Evolutionary conservation across 371 early-diverging fungal genomes (phyloP), one percentile per base, ranked within the genome.

Genomic region (Mortierella sp.): DNA sequence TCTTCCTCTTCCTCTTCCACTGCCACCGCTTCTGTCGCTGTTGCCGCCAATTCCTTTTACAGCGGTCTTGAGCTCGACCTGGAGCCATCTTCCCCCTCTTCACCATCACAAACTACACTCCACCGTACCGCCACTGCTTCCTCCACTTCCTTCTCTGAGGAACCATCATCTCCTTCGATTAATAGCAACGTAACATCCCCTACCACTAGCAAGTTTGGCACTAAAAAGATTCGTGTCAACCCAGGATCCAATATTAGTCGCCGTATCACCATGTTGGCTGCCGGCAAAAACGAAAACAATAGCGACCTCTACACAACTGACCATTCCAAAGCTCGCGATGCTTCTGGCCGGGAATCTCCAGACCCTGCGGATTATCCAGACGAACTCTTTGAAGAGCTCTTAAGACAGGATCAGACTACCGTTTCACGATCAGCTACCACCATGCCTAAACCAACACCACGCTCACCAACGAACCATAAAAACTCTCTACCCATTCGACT

Each of bases 221-320:
- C 78, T 32, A 64, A 66, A 58, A 74, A 80, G 62, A 62, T 64
- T 32, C 71, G 80, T 5, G 54, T 24, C 51, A 69, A 59, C 64
- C 66, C 79, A 22, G 75, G 71, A 8, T 75, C 81, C 60, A 80
- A 68, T 58, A 72, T 80, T 66, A 61, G 69, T 26, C 75, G 75
- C 32, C 64, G 73, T 45, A 75, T 80, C 63, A 68, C 62, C 26
- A 69, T 72, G 72, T 45, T 80, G 57, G 81, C 75, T 1, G 61
- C 71, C 11, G 81, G 81, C 51, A 71, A 75, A 69, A 80, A 67
- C 63, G 81, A 80, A 69, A 80, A 80, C 60, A 69, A 69, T 16
- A 68, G 72, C 35, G 75, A 75, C 70, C 68, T 49, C 5, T 64
- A 71, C 59, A 72, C 75, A 2, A 58, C 49, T 8, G 62, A 45